Evolutionary conservation across 2,329 filamentous ascomycete genomes (phyloP).

Genomic region (Stemphylium vesicarium): DNA sequence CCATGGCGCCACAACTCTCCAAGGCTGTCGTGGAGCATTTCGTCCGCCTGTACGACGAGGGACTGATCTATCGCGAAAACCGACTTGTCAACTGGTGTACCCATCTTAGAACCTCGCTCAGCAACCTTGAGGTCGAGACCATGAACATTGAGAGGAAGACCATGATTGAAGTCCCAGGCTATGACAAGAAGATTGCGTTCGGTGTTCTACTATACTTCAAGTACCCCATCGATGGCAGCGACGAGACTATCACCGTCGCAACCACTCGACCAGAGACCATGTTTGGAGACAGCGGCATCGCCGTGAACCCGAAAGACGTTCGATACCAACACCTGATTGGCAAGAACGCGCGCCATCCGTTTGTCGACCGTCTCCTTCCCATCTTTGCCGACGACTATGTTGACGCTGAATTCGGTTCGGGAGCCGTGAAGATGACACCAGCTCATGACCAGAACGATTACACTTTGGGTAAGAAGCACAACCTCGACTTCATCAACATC

Average conservation of each 20-base stretch:
- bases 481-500: constrained; percentile 86
- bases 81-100: constrained; percentile 96
- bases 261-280: constrained; percentile 94
- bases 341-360: constrained; percentile 93
- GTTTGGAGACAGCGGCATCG: constrained; percentile 91
- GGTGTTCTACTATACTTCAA: constrained; percentile 89
- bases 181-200: constrained; percentile 95
- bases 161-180: constrained; percentile 86
- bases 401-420: constrained; percentile 91
- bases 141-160: constrained; percentile 87
- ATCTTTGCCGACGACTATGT: constrained; percentile 91
- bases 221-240: constrained; percentile 81
- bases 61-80: constrained; percentile 90
- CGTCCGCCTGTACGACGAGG: constrained; percentile 86
- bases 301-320: constrained; percentile 85
- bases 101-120: constrained; percentile 84
- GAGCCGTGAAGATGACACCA: constrained; percentile 95
- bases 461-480: constrained; percentile 73
- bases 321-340: constrained; percentile 87
- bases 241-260: constrained; percentile 86
- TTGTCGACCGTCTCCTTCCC: constrained; percentile 78
- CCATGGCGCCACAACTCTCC: constrained; percentile 65
- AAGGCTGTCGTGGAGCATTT: constrained; percentile 88
- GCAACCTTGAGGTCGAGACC: constrained; percentile 91
- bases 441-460: constrained; percentile 97